Conservation (phyloP, 2,329 filamentous ascomycete genomes). For the Ilyonectria robusta region DNA sequence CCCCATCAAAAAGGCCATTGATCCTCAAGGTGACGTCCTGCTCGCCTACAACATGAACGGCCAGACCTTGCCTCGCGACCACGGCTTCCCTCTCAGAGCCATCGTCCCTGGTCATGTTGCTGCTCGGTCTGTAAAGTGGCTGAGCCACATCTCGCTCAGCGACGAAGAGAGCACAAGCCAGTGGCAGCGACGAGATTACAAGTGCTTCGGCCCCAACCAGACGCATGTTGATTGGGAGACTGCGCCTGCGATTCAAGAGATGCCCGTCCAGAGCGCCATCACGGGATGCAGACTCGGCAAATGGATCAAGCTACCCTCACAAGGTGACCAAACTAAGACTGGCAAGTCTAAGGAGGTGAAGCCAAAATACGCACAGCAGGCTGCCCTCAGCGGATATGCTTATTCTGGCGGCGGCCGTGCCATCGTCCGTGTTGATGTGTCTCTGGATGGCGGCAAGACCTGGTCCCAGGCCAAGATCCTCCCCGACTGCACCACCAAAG, state of each 20-base stretch:
- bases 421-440: constrained; percentile 78
- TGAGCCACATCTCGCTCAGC: constrained; percentile 73
- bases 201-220: constrained; percentile 77
- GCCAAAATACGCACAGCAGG: constrained; percentile 37
- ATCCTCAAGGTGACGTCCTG: constrained; percentile 74
- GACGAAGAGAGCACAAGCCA: constrained; percentile 76
- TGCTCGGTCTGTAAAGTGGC: constrained; percentile 78
- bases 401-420: constrained; percentile 77
- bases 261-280: constrained; percentile 78
- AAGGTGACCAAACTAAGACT: background rate
- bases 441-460: constrained; percentile 72
- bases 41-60: constrained; percentile 79
- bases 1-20: constrained; percentile 70
- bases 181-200: constrained; percentile 79
- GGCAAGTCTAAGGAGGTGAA: constrained; percentile 3
- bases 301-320: constrained; percentile 39
- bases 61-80: constrained; percentile 72
- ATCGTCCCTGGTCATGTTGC: constrained; percentile 77
- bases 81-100: constrained; percentile 75
- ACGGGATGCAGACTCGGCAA: constrained; percentile 64
- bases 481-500: constrained; percentile 59
- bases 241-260: constrained; percentile 76
- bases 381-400: constrained; percentile 73
- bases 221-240: constrained; percentile 72
- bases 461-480: constrained; percentile 76